Evolutionary conservation across 2,329 filamentous ascomycete genomes (phyloP), one percentile per base, ranked within the genome.

Genomic region (Uncinocarpus reesii): DNA sequence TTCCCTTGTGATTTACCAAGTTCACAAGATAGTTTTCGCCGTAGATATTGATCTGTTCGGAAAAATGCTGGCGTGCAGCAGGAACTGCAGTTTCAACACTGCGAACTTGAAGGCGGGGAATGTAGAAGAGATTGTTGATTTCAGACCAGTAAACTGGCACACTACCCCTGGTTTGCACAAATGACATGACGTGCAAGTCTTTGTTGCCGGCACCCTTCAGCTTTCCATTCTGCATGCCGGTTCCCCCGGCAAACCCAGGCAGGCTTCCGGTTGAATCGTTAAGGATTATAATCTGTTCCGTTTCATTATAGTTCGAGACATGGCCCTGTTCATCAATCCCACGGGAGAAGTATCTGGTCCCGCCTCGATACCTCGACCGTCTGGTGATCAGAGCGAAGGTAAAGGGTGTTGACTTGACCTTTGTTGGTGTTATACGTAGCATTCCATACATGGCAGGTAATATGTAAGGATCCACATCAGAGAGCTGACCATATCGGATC

Each of bases 231-330:
- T 85, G 79, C 71, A 85, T 84, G 16, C 84, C 80, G 50, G 78
- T 75, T 57, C 83, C 84, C 46, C 86, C 84, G 42, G 83, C 83
- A 65, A 86, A 95, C 5, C 88, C 89, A 34, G 85, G 81, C 36
- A 92, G 69, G 0, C 84, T 83, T 49, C 80, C 80, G 2, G 76
- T 75, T 41, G 78, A 75, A 66, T 96, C 92, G 59, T 96, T 96
- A 57, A 96, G 68, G 31, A 98, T 80, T 52, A 95, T 76, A 28
- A 92, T 75, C 64, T 98, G 92, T 64, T 98, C 92, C 0, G 92
- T 96, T 73, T 98, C 92, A 63, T 98, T 98, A 75, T 90, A 98
- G 65, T 98, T 98, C 56, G 92, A 87, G n/a, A 92, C 92, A 64
- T 96, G 81, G 20, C 92, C 92, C 53, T 92, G 76, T 55, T 95